Base-by-base conservation (phyloP, 345 rosid species). In the Aegle marmelos region DNA sequence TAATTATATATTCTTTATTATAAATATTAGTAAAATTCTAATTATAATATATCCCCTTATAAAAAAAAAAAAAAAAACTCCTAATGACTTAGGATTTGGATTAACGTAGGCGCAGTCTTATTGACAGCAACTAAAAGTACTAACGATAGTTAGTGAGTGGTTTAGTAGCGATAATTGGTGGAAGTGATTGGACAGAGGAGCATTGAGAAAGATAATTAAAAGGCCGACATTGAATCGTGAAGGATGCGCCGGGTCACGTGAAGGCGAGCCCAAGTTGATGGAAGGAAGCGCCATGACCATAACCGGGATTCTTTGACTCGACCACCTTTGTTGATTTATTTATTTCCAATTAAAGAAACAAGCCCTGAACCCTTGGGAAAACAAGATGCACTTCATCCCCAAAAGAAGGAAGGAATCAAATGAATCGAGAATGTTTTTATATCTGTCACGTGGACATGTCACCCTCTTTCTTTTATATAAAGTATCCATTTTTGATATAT, bases 191-290 rank as follows among this genome's bases (percentile, higher is more conserved):
- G 82, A 68, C 79, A 64, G 78, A 21, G 13, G 8, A 58, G 76
- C 33, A 59, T 6, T 0, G 45, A 30, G 45, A 64, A 53, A 24
- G 73, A 31, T 1, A 6, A 22, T 7, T n/a, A 24, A n/a, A 45
- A 54, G 13, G 64, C 34, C 37, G 66, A 85, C 83, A 82, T 72
- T 33, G 67, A 45, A 75, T 79, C 66, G 67, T 72, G 82, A 36
- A 2, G 39, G 57, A 36, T 85, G 75, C 68, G 83, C 21, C 79
- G 80, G 28, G 1, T 79, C 88, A 81, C 86, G 86, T 78, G 88
- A 75, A 58, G 72, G 28, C 31, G 30, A 3, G 22, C 81, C 82
- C 69, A 69, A 75, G 59, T 77, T 73, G 50, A 56, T 64, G 87
- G 87, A 82, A 59, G 57, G 79, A 79, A 53, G 67, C 50, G 50